These are phyloP conservation scores for Circinella minor DNA, from an alignment of 371 early-diverging fungal genomes.

Conservation along the genomic window DNA sequence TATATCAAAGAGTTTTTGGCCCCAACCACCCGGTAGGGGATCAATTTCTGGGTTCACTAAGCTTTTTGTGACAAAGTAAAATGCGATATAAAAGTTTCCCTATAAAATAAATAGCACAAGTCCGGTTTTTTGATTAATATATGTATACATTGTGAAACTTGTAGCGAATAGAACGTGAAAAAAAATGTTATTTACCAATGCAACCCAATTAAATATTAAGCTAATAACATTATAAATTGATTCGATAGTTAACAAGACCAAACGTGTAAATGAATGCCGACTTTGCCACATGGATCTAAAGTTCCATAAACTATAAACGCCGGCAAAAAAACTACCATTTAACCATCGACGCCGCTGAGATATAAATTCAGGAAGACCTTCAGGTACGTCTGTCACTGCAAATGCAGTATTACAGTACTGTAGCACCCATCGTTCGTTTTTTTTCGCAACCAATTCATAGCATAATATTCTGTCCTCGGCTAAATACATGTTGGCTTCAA, in stretches of 20 bases:
- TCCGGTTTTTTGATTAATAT: not conserved
- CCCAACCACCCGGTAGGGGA: slow-evolving; percentile 71
- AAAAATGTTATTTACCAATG: slow-evolving; percentile 59
- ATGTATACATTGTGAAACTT: not conserved
- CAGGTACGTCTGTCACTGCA: slow-evolving; percentile 79
- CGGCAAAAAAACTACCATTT: slow-evolving; percentile 78
- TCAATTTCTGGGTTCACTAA: slow-evolving; percentile 58
- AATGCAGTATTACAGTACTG: slow-evolving; percentile 71
- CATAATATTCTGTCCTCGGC: slow-evolving; percentile 82
- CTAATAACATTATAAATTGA: slow-evolving; percentile 73
- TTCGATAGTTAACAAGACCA: slow-evolving; percentile 69
- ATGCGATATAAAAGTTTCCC: slow-evolving; percentile 87
- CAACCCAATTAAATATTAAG: slow-evolving; percentile 82
- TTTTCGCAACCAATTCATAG: slow-evolving; percentile 76
- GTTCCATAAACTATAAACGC: slow-evolving; percentile 74
- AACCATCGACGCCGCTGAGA: slow-evolving; percentile 76
- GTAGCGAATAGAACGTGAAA: not conserved
- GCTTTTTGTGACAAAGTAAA: slow-evolving; percentile 79
- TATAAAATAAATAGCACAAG: slow-evolving; percentile 15
- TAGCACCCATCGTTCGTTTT: slow-evolving; percentile 65
- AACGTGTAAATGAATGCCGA: slow-evolving; percentile 71
- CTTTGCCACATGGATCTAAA: slow-evolving; percentile 80
- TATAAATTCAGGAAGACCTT: slow-evolving; percentile 68
- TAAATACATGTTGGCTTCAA: slow-evolving; percentile 78
- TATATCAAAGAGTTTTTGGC: slow-evolving; percentile 62